Evolutionary conservation across 306 rosid species (phyloP).

Genomic region (Amphicarpaea edgeworthii): DNA sequence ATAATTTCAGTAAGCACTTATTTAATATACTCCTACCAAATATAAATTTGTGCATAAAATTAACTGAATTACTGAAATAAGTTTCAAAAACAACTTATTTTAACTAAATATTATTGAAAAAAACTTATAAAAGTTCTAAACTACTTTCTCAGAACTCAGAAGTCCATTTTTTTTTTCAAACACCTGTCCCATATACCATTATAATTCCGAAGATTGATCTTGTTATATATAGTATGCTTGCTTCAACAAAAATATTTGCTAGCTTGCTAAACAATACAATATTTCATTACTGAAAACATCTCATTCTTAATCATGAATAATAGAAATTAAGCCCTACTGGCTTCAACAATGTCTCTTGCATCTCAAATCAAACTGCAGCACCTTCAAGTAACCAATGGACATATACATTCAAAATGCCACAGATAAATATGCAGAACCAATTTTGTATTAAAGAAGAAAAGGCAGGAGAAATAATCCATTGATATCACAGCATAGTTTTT

Average conservation of each 20-base stretch:
- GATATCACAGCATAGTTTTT: background rate
- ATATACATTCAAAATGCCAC: conserved; percentile 3
- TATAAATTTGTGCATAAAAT: background rate
- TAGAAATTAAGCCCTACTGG: background rate
- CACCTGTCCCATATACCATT: no score
- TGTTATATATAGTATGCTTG: background rate
- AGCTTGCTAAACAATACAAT: background rate
- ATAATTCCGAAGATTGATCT: background rate
- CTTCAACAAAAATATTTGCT: background rate
- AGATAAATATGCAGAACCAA: background rate
- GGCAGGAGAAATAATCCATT: background rate
- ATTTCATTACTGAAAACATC: background rate
- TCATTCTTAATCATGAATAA: background rate
- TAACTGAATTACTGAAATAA: background rate
- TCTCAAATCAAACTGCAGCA: background rate
- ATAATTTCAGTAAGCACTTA: background rate
- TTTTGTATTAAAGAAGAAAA: background rate
- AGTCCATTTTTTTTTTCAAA: no score
- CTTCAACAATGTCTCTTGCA: background rate
- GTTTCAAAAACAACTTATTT: background rate
- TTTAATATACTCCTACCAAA: background rate
- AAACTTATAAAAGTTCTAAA: background rate
- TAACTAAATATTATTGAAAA: background rate
- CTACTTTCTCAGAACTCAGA: background rate
- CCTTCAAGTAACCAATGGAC: background rate